These are phyloP conservation scores for Asterochloris sp. DNA, from an alignment of 139 green algal genomes.

Conservation along the genomic window DNA sequence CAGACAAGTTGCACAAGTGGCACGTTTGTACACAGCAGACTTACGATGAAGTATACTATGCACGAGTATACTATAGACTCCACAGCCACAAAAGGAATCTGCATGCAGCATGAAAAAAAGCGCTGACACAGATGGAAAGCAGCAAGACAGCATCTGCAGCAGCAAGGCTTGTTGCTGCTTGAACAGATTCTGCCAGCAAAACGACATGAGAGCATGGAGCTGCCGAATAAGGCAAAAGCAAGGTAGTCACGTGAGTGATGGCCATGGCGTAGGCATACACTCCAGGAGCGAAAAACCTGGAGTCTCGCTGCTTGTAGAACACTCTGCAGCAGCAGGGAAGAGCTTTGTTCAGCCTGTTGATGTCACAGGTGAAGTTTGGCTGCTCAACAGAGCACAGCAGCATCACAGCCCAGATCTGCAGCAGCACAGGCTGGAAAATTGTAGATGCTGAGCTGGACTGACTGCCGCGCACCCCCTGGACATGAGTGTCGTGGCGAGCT, in stretches of 20 bases:
- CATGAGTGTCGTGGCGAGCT: constrained; percentile 49
- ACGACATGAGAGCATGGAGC: background rate
- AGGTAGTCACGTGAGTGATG: constrained; percentile 16
- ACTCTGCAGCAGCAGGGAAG: constrained; percentile 34
- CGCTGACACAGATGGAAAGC: background rate
- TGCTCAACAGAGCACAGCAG: background rate
- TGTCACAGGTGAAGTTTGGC: background rate
- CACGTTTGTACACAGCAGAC: too few species aligned
- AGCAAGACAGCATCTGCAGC: background rate
- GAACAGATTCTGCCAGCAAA: background rate
- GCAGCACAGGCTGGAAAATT: too few species aligned
- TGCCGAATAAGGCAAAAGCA: background rate
- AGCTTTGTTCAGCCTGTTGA: background rate
- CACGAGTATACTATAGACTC: constrained; percentile 47
- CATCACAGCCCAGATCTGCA: background rate
- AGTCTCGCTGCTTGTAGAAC: constrained; percentile 81
- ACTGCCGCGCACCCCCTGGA: constrained; percentile 32
- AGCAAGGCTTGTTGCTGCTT: background rate
- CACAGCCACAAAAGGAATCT: constrained; percentile 53
- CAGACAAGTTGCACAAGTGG: too few species aligned
- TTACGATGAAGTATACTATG: constrained; percentile 62
- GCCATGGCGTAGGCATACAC: constrained; percentile 37
- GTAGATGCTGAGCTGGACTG: background rate
- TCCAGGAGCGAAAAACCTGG: constrained; percentile 62
- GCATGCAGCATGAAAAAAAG: constrained; percentile 25